These are phyloP conservation scores for Lipomyces yarrowii DNA, from an alignment of 1,139 yeast species.

Conservation along the genomic window DNA sequence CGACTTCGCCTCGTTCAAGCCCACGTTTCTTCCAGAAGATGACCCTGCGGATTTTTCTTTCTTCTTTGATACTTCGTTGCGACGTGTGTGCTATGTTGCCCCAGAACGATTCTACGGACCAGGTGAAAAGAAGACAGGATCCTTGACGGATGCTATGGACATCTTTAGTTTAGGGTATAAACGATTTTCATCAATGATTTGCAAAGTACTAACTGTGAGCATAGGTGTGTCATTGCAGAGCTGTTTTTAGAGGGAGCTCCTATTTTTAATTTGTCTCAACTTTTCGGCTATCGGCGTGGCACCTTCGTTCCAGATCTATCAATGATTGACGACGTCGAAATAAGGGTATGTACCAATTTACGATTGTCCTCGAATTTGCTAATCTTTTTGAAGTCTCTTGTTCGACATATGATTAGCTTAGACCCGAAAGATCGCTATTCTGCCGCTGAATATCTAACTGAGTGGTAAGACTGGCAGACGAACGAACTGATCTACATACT, in stretches of 20 bases:
- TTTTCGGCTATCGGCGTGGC: slow-evolving; percentile 75
- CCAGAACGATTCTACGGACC: slow-evolving; percentile 77
- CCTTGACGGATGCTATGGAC: slow-evolving; percentile 74
- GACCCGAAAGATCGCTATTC: slow-evolving; percentile 63
- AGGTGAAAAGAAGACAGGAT: slow-evolving; percentile 41
- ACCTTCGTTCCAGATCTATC: slow-evolving; percentile 64
- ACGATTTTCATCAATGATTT: background rate
- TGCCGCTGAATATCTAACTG: slow-evolving; percentile 56
- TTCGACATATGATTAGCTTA: slow-evolving; percentile 61
- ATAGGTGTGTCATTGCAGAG: slow-evolving; percentile 93
- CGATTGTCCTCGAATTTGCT: background rate
- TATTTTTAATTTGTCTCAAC: slow-evolving; percentile 79
- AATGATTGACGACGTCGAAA: slow-evolving; percentile 53
- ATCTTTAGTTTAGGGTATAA: slow-evolving; percentile 43
- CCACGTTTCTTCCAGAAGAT: slow-evolving; percentile 84
- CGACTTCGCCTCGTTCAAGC: slow-evolving; percentile 87
- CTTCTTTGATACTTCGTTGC: slow-evolving; percentile 85
- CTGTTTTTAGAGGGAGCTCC: slow-evolving; percentile 84
- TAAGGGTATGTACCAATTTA: slow-evolving; percentile 42
- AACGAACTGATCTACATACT: background rate
- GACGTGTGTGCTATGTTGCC: slow-evolving; percentile 88
- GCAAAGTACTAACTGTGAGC: slow-evolving; percentile 51
- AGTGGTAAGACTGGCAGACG: slow-evolving; percentile 42
- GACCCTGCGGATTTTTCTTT: slow-evolving; percentile 94
- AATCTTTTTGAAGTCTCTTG: slow-evolving; percentile 44